Evolutionary conservation across 805 yeast genomes (phyloP).

Genomic region (Candida vaughaniae): DNA sequence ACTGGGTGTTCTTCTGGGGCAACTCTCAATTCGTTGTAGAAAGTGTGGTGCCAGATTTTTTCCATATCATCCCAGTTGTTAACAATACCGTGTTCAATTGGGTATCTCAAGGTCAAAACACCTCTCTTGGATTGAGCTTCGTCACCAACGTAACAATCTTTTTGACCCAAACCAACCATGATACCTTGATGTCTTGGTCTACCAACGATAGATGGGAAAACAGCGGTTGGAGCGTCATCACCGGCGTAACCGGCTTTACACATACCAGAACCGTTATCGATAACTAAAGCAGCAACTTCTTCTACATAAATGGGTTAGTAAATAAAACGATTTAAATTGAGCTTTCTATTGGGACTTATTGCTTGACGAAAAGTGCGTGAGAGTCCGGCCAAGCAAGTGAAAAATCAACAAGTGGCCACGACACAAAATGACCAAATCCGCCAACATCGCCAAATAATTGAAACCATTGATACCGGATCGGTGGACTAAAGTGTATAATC

Average conservation of each 20-base stretch:
- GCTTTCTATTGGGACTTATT: too few relatives aligned
- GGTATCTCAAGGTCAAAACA: constrained; percentile 97
- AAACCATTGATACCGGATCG: too few relatives aligned
- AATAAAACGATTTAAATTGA: too few relatives aligned
- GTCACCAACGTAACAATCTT: constrained; percentile 99
- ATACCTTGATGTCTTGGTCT: constrained; percentile 99
- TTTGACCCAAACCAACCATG: constrained; percentile 99
- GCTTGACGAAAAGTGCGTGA: too few relatives aligned
- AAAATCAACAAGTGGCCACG: too few relatives aligned
- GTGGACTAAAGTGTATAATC: too few relatives aligned
- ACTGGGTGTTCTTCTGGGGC: constrained; percentile 99
- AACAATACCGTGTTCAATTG: constrained; percentile 99
- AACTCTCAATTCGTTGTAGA: constrained; percentile 99
- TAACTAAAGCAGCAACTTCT: constrained; percentile 68
- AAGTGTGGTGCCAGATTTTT: constrained; percentile 99
- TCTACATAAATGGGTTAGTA: constrained; percentile 30
- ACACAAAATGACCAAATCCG: too few relatives aligned
- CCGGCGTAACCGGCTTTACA: constrained; percentile 99
- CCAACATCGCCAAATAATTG: too few relatives aligned
- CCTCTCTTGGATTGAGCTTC: constrained; percentile 99
- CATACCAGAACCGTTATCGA: constrained; percentile 99
- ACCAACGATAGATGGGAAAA: constrained; percentile 99
- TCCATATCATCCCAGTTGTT: constrained; percentile 99
- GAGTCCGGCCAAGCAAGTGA: too few relatives aligned
- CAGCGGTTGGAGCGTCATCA: constrained; percentile 99